Percentiles rank a stretch among this genome's conserved stretches.
These are phyloP conservation scores for Tympanopsis confertula DNA, from an alignment of 2,329 filamentous ascomycete species.

Conservation along the genomic window DNA sequence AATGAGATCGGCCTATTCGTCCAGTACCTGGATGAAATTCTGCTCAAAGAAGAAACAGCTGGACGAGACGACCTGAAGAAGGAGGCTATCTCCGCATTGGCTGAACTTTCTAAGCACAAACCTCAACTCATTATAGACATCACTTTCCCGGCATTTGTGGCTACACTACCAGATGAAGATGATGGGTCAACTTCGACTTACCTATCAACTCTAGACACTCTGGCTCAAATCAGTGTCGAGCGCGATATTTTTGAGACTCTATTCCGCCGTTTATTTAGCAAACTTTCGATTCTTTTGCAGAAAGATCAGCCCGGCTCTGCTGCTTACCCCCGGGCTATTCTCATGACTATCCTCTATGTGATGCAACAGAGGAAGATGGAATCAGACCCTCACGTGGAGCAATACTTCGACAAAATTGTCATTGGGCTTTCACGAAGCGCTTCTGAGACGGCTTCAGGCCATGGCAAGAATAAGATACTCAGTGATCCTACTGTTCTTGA, in stretches of 20 bases:
- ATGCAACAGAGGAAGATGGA: slow-evolving; percentile 37
- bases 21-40: slow-evolving; percentile 46
- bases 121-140: slow-evolving; percentile 51
- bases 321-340: slow-evolving; percentile 43
- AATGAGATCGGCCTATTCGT: slow-evolving; percentile 38
- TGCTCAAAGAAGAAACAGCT: slow-evolving; percentile 44
- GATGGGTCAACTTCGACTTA: slow-evolving; percentile 32
- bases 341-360: slow-evolving; percentile 49
- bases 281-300: slow-evolving; percentile 41
- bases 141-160: slow-evolving; percentile 55
- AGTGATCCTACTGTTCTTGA: slow-evolving; percentile 41
- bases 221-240: slow-evolving; percentile 53
- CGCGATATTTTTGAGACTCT: slow-evolving; percentile 52
- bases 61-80: slow-evolving; percentile 44
- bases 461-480: slow-evolving; percentile 20
- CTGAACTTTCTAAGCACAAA: slow-evolving; percentile 49
- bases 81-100: slow-evolving; percentile 43
- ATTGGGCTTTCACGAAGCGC: slow-evolving; percentile 15
- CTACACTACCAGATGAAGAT: slow-evolving; percentile 46
- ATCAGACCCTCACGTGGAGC: slow-evolving; percentile 25
- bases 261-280: slow-evolving; percentile 50
- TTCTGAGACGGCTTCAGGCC: neutral
- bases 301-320: slow-evolving; percentile 30
- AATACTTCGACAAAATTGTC: slow-evolving; percentile 37
- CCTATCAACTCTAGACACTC: slow-evolving; percentile 44